Base-by-base conservation (phyloP, 257 asterid species). In the Handroanthus guayacan region DNA sequence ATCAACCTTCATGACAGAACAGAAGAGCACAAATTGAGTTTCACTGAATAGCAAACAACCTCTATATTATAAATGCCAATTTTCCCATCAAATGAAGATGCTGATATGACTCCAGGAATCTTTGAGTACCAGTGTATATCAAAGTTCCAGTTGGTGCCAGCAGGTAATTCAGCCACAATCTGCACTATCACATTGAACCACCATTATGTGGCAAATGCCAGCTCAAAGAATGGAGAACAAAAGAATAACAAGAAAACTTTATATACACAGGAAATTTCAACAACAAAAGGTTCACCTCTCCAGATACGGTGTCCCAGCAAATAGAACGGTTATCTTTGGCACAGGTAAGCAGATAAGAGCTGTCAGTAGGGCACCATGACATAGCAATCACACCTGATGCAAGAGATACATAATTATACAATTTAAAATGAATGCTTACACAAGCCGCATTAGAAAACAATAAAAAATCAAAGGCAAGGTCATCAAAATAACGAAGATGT, bases 321-420 rank as follows among this genome's bases (percentile, higher is more conserved):
- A 89, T 84, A 43, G 95, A 87, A 56, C 95, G 91, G 73, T 86
- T 87, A 78, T 89, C 95, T 78, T 89, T 89, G 31, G 88, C 91
- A 86, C 95, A 89, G 5, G 95, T 87, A 79, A 89, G 88, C 71
- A 89, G 68, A 75, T 89, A 89, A 73, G 95, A 86, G 81, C 85
- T 86, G 62, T 89, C 95, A 78, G 80, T 68, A 51, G 92, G 92
- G 81, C 95, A 89, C 95, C 95, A 89, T 48, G 95, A 80, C 92
- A 89, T 89, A 31, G 89, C 91, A 47, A 89, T 88, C 66, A 89
- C 92, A 79, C 95, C 95, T 89, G 80, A 75, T 61, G 57, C 44
- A 70, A 78, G 55, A 76, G 39, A 81, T 31, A 55, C 64, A 25
- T 38, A 66, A 39, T 54, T 54, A n/a, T 8, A 74, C 7, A 74